phyloP scores from a whole-genome alignment of 1,284 basidiomycete species.

The Malassezia psittaci region DNA sequence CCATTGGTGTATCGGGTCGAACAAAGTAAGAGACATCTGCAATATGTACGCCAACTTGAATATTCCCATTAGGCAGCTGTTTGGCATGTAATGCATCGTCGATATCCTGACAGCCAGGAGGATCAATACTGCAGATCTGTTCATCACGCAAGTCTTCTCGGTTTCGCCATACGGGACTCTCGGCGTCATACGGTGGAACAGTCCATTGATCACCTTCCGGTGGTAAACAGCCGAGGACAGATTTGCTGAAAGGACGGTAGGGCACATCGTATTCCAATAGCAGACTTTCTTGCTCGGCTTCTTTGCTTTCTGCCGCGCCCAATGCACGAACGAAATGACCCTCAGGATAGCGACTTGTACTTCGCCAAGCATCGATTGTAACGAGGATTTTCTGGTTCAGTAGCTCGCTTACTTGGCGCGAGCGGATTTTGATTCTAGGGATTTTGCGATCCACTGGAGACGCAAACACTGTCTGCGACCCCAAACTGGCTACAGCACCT shows the following conservation, averaged over 20 bases:
- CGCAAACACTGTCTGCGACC: slow-evolving; percentile 85
- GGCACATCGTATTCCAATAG: slow-evolving; percentile 92
- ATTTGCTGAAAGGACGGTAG: slow-evolving; percentile 88
- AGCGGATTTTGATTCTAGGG: slow-evolving; percentile 85
- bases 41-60: slow-evolving; percentile 96
- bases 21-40: slow-evolving; percentile 98
- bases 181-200: slow-evolving; percentile 65
- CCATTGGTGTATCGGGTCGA: slow-evolving; percentile 86
- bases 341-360: slow-evolving; percentile 80
- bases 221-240: slow-evolving; percentile 84
- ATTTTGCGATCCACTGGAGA: slow-evolving; percentile 83
- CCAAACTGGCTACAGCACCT: slow-evolving; percentile 64
- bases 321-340: slow-evolving; percentile 92
- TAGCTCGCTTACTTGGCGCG: slow-evolving; percentile 79
- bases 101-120: slow-evolving; percentile 93
- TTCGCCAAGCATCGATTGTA: slow-evolving; percentile 83
- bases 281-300: slow-evolving; percentile 89
- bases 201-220: slow-evolving; percentile 82
- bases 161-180: slow-evolving; percentile 63
- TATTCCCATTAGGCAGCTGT: slow-evolving; percentile 78
- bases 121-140: slow-evolving; percentile 91
- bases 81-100: slow-evolving; percentile 97
- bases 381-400: slow-evolving; percentile 91
- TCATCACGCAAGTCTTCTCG: slow-evolving; percentile 78
- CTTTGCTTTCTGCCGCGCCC: slow-evolving; percentile 82